Percentiles rank a stretch among this genome's conserved stretches.
These are phyloP conservation scores for Effrenium voratum DNA, from an alignment of 73 alveolate genomes.

Conservation along the genomic window DNA sequence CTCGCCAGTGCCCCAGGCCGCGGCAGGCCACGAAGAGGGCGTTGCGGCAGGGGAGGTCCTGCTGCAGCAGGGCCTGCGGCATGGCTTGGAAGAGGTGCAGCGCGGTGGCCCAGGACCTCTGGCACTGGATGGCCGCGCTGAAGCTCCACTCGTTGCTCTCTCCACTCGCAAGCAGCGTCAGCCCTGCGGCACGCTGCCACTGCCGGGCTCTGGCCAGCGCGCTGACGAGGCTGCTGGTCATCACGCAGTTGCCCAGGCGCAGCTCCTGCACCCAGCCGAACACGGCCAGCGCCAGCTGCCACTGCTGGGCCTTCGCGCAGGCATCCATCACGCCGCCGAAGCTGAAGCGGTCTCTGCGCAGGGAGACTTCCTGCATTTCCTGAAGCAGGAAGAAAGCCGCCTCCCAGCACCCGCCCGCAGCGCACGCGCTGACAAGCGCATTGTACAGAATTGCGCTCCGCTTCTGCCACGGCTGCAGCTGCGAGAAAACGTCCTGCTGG, in stretches of 20 bases:
- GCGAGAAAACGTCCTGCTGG: too few relatives aligned
- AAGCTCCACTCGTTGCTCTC: conserved; percentile 25
- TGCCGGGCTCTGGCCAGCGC: conserved; percentile 71
- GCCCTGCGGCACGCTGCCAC: conserved; percentile 35
- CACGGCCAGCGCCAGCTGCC: conserved; percentile 44
- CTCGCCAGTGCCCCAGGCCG: conserved; percentile 22
- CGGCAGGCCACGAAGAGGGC: conserved; percentile 38
- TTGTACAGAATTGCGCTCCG: conserved; percentile 21
- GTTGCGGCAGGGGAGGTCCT: conserved; percentile 53
- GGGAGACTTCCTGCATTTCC: not conserved
- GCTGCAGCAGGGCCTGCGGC: not conserved
- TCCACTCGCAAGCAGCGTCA: not conserved
- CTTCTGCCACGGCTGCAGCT: too few relatives aligned
- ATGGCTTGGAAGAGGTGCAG: conserved; percentile 13
- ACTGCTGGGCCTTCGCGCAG: conserved; percentile 44
- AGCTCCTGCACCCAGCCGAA: not conserved
- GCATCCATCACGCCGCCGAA: conserved; percentile 50
- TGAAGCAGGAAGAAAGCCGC: conserved; percentile 8
- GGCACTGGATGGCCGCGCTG: conserved; percentile 68
- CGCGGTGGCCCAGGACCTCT: conserved; percentile 57
- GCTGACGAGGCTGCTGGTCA: conserved; percentile 21
- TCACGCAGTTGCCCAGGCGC: conserved; percentile 11
- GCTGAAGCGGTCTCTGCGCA: conserved; percentile 41
- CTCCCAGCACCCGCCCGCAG: conserved; percentile 42
- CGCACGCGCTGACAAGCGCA: conserved; percentile 54